Evolutionary conservation across 2,329 filamentous ascomycete genomes (phyloP), one percentile per base, ranked within the genome.

Genomic region (Penicillium crustosum): DNA sequence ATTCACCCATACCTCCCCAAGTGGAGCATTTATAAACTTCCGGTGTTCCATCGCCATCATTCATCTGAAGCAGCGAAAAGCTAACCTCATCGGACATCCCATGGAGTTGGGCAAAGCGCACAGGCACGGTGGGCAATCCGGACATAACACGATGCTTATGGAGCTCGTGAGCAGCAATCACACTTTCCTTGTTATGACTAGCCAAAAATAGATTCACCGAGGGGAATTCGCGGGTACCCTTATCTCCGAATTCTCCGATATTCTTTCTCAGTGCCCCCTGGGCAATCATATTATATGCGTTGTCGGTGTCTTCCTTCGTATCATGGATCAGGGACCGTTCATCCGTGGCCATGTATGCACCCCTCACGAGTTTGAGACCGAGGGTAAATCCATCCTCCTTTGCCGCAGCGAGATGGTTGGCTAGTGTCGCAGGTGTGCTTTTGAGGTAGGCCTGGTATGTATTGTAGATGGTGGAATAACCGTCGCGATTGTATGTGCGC

Each of bases 401-500:
- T 0, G 89, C 89, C 4, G 76, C 68, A 4, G 79, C 77, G 3
- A 92, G 82, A 70, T 93, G 88, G 1, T 70, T 67, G 17, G 81
- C 79, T 1, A 93, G 73, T 1, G 84, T 81, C 3, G 71, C 67
- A 0, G 88, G 83, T 0, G 82, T 82, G 13, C 79, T 79, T 74
- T 90, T 90, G 49, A 90, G 82, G 73, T 92, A 93, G 1, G 87
- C 87, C 73, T 92, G 89, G 73, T 92, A 92, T 0, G 89, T 91
- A 61, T 87, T 87, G 76, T 93, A 95, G 55, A 97, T 82, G 33
- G 91, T 81, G 4, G 89, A 87, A 33, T 83, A 83, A 0, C 74
- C 77, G n/a, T 75, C 75, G 45, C 79, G 83, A 77, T 95, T 95
- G 79, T 90, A 93, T 70, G 84, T 86, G 66, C 85, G 83, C 79